Evolutionary conservation across 1,284 basidiomycete genomes (phyloP), one percentile per base, ranked within the genome.

Genomic region (Malassezia japonica): DNA sequence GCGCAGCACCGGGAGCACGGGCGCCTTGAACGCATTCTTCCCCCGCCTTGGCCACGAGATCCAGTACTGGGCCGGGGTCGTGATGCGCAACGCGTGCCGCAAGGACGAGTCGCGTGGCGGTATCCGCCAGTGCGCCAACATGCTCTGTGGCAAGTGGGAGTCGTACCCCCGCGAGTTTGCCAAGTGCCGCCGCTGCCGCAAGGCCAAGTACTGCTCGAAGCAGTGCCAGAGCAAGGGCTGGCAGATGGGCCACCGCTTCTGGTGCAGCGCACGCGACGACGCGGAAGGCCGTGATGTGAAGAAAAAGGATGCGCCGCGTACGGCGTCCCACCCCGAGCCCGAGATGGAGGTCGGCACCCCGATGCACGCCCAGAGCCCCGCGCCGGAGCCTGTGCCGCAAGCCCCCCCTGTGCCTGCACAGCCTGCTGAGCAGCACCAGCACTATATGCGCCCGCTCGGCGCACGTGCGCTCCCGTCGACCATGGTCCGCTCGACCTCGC

Each of bases 11-110:
- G n/a, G 32, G 8, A 34, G 35, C 20, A 25, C 1, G 86, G 90
- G 69, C n/a, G 24, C 18, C 25, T 40, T 36, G n/a, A 57, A 51
- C 40, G 43, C 57, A 21, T 41, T 57, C 9, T 58, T 56, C 37
- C 58, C 62, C 23, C 87, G 53, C 80, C 78, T 96, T 5, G 88
- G 90, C 0, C 78, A 79, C 20, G 91, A 96, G 74, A 94, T 98
- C 44, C 89, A 96, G 76, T 96, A 95, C 70, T 98, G 92, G 94
- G 92, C 92, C 0, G 90, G 91, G 3, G 92, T 96, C 12, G 95
- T 96, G 67, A 98, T 98, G 92, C 81, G 94, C 46, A 98, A 98
- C 72, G 92, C 94, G 6, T 98, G 92, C 75, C 79, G 92, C 71
- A 98, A 98, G 78, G 92, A 98, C 69, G 91, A 95, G 56, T 57